Evolutionary conservation across 345 rosid species (phyloP), one percentile per base, ranked within the genome.

Genomic region (Euphorbia pulcherrima): DNA sequence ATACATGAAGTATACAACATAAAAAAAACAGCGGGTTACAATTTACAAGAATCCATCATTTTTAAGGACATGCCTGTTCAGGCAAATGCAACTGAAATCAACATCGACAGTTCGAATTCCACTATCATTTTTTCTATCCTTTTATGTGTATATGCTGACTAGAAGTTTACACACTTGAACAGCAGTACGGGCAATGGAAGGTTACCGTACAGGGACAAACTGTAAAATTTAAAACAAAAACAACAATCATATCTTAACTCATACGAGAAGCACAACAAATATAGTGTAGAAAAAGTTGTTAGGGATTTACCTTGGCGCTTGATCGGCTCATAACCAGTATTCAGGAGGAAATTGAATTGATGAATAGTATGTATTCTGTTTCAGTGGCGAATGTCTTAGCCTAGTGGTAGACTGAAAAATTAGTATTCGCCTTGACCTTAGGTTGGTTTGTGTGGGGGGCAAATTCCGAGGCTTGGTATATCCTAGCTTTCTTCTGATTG

Each of bases 401-500:
- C n/a, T n/a, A n/a, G n/a, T n/a, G n/a, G n/a, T n/a, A 44, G 18
- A 44, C 56, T 33, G 44, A 23, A 40, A 66, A 28, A 48, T 8
- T 60, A 52, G 8, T 37, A 67, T 18, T 52, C 30, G 28, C 28
- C 39, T 59, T 56, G 55, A 21, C 55, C 37, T n/a, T n/a, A 6
- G 3, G 48, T 24, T 46, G 58, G 39, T 64, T n/a, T 4, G 5
- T 44, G 10, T 40, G 12, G 27, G 29, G 27, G 26, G 65, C 62
- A n/a, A 64, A 64, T 67, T 62, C 72, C 71, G 76, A 28, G 18
- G 30, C 65, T 63, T 73, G 60, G 46, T 57, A 30, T 66, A 33
- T 69, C 68, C 65, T 75, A 72, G 62, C 39, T 65, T 69, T 62
- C 79, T 73, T 70, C 46, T 71, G 72, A 62, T 77, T 67, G 70